Conservation (phyloP, 768 basidiomycete species). For the Suillus ampliporus region DNA sequence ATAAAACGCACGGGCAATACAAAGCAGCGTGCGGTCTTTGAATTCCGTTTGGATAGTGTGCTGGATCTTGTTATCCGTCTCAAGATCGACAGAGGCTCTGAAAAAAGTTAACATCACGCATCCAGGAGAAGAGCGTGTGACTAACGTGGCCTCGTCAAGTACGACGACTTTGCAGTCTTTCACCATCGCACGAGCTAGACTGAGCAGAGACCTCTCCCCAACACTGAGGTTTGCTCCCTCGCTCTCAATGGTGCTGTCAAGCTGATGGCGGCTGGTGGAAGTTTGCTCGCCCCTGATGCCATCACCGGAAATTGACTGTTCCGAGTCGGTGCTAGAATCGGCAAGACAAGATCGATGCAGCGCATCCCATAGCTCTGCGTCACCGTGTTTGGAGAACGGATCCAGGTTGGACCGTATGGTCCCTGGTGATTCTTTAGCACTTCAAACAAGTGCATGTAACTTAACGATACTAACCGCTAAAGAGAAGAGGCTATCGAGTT, state of each 20-base stretch:
- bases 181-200: too few relatives aligned
- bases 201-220: too few relatives aligned
- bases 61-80: constrained; percentile 62
- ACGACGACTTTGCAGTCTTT: too few relatives aligned
- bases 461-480: constrained; percentile 52
- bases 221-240: constrained; percentile 55
- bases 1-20: constrained; percentile 48
- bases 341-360: constrained; percentile 63
- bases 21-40: constrained; percentile 55
- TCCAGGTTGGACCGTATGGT: constrained; percentile 62
- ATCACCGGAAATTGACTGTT: constrained; percentile 32
- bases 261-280: constrained; percentile 45
- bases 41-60: constrained; percentile 47
- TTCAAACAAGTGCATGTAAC: constrained; percentile 23
- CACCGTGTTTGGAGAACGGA: constrained; percentile 65
- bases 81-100: constrained; percentile 44
- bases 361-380: constrained; percentile 73
- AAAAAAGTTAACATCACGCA: constrained; percentile 14
- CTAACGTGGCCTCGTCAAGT: constrained; percentile 4
- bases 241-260: constrained; percentile 57
- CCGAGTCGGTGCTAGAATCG: constrained; percentile 28
- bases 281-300: constrained; percentile 19
- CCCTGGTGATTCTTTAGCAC: constrained; percentile 46
- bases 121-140: constrained; percentile 35
- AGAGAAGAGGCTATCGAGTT: constrained; percentile 53